Conservation (phyloP, 192 early-diverging fungal genomes). For the Coemansia sp. region DNA sequence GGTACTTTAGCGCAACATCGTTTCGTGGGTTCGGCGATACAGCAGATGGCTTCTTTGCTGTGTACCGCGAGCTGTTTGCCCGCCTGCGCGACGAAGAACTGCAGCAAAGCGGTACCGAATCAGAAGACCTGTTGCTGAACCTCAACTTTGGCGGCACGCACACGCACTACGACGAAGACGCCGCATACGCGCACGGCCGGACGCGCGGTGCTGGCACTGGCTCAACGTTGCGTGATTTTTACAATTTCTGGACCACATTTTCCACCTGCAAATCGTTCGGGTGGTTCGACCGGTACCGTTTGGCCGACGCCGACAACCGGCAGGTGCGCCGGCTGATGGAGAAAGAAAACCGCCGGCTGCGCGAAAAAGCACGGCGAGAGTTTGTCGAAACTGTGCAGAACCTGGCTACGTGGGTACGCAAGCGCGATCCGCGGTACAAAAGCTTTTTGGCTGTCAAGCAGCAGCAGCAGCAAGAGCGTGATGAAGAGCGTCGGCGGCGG, state of each 20-base stretch:
- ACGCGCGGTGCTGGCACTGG: constrained; percentile 14
- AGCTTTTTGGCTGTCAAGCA: constrained; percentile 59
- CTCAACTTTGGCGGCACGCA: constrained; percentile 70
- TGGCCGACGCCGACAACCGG: constrained; percentile 80
- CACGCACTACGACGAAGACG: constrained; percentile 66
- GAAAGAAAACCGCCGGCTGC: constrained; percentile 81
- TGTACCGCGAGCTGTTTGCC: constrained; percentile 78
- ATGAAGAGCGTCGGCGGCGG: constrained; percentile 62
- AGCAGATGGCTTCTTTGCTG: constrained; percentile 72
- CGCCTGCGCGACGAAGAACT: constrained; percentile 79
- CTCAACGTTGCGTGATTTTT: constrained; percentile 65
- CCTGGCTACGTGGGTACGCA: constrained; percentile 74
- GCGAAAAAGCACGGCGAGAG: constrained; percentile 72
- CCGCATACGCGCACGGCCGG: constrained; percentile 23
- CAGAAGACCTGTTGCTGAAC: constrained; percentile 28
- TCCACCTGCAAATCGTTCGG: constrained; percentile 82
- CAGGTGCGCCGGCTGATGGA: constrained; percentile 81
- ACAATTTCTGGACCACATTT: constrained; percentile 80
- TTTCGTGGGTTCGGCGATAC: constrained; percentile 74
- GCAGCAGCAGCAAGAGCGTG: constrained; percentile 55
- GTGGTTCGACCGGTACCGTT: constrained; percentile 88
- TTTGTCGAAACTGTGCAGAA: constrained; percentile 74
- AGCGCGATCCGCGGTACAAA: constrained; percentile 89
- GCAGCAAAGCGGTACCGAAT: constrained; percentile 18
- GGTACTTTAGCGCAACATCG: constrained; percentile 71